Conservation (phyloP, 1,284 basidiomycete genomes). For the Tilletia setariae region DNA sequence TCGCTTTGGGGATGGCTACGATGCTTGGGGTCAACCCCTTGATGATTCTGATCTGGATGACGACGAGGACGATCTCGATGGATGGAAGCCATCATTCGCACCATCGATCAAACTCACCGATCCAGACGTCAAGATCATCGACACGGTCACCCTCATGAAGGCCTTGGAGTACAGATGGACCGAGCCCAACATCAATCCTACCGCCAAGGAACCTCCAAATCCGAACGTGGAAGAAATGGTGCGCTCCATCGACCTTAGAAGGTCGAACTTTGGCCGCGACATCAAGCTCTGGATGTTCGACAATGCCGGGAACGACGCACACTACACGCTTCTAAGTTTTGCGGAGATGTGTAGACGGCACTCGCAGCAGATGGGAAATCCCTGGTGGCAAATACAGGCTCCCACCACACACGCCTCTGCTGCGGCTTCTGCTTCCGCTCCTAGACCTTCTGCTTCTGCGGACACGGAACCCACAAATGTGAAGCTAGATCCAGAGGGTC, state of each 20-base stretch:
- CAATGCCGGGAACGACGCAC: conserved; percentile 12
- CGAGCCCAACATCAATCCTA: neutral
- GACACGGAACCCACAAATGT: too few species aligned
- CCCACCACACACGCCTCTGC: too few species aligned
- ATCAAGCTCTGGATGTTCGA: neutral
- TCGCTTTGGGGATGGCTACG: neutral
- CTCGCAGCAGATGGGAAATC: neutral
- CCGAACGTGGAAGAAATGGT: neutral
- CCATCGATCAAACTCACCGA: neutral
- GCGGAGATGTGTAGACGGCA: neutral
- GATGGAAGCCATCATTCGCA: neutral
- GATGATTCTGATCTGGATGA: neutral
- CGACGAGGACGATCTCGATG: neutral
- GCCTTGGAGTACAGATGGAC: neutral
- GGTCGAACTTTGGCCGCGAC: neutral
- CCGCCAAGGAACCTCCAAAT: neutral
- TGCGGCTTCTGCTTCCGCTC: too few species aligned
- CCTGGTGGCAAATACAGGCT: too few species aligned
- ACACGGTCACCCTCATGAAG: conserved; percentile 5
- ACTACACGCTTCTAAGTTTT: neutral
- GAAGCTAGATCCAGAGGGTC: too few species aligned
- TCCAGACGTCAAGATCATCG: conserved; percentile 5
- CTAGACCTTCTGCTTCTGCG: too few species aligned
- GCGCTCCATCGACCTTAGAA: neutral
- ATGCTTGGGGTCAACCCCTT: neutral